Base-by-base conservation (phyloP, 257 asterid species). In the Ilex aquifolium region DNA sequence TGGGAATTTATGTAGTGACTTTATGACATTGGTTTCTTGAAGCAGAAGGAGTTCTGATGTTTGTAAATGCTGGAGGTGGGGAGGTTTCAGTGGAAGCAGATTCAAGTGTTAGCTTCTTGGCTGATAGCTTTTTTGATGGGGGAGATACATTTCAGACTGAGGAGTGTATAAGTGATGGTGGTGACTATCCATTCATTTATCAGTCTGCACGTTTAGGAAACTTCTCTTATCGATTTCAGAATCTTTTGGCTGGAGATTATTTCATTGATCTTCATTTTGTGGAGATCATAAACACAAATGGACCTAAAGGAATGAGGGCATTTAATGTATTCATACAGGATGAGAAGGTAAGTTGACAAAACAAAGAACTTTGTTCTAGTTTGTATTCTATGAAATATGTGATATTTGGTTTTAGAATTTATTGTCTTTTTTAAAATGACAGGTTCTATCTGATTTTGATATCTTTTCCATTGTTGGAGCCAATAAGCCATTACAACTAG, bases 271-370 rank as follows among this genome's bases (percentile, higher is more conserved):
- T 92, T 62, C 99, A 92, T 73, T 92, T 92, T 62, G 88, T 75
- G 7, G 99, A 92, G 75, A 89, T 92, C 59, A 92, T 92, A 56
- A 82, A 92, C 72, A 80, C 70, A 4, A 54, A 59, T 67, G 99
- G 99, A 29, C 99, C 99, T 1, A 90, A 90, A 82, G 99, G 99
- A 17, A 76, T 93, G 95, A 84, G 99, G 27, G 82, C 84, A 31
- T 93, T 93, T 52, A 70, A 84, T 72, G 95, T 93, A 55, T 82
- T 79, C 69, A 59, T 93, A 74, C 96, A 93, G 77, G 97, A 90
- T 15, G 96, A 93, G 53, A 87, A 85, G 99, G 99, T 76, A 79
- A 75, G 90, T 71, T 60, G 50, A 53, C 36, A 39, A n/a, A 42
- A 13, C 60, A 44, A 12, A 32, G 6, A 31, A 21, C 51, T 10